These are phyloP conservation scores for Geum urbanum DNA, from an alignment of 306 rosid species.

Conservation along the genomic window DNA sequence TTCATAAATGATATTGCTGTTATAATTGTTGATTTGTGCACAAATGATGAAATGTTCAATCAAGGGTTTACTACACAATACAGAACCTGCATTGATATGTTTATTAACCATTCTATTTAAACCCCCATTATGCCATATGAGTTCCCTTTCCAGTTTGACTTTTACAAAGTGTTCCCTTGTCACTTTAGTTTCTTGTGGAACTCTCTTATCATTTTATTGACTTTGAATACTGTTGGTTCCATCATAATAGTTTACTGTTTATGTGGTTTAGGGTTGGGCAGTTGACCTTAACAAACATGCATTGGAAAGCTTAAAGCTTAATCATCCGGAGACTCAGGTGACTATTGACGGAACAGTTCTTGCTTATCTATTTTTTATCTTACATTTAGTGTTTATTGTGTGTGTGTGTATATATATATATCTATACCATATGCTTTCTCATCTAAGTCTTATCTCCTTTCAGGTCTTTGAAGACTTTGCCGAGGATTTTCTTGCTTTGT, in stretches of 20 bases:
- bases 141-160: background rate
- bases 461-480: constrained; percentile 86
- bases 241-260: background rate
- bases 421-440: background rate
- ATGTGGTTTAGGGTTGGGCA: constrained; percentile 63
- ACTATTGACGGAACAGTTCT: background rate
- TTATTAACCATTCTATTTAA: too few species aligned
- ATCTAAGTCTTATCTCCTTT: background rate
- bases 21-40: background rate
- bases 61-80: too few species aligned
- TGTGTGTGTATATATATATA: background rate
- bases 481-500: constrained; percentile 50
- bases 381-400: background rate
- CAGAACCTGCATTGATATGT: too few species aligned
- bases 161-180: background rate
- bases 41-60: background rate
- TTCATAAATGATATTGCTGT: too few species aligned
- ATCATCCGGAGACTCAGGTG: constrained; percentile 81
- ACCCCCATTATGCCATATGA: background rate
- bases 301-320: constrained; percentile 50
- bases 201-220: too few species aligned
- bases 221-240: background rate
- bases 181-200: background rate
- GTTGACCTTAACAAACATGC: constrained; percentile 65
- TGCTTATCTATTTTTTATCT: background rate